Evolutionary conservation across 495 filamentous ascomycete genomes (phyloP).

Genomic region (Lasiosphaeris hirsuta): DNA sequence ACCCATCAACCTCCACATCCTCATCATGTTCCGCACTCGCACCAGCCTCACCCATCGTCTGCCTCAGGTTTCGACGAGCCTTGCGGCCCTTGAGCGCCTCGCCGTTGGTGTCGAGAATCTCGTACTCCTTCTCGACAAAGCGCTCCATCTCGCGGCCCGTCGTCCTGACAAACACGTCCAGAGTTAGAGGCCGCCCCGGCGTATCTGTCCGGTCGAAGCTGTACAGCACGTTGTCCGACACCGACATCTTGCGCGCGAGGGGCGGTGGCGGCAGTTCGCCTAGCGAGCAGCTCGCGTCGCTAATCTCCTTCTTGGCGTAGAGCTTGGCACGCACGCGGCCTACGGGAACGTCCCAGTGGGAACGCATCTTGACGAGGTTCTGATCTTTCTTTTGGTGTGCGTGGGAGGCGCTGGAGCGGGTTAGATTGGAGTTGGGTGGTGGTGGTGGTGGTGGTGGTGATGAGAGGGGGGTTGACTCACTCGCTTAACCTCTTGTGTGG

Average conservation of each 20-base stretch:
- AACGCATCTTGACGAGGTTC: slow-evolving; percentile 38
- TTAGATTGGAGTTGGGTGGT: background rate
- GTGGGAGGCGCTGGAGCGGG: slow-evolving; percentile 6
- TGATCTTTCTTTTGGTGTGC: slow-evolving; percentile 22
- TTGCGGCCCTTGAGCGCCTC: slow-evolving; percentile 42
- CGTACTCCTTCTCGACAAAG: slow-evolving; percentile 48
- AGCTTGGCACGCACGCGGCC: slow-evolving; percentile 27
- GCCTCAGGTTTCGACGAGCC: slow-evolving; percentile 37
- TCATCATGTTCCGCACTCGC: background rate
- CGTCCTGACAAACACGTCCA: slow-evolving; percentile 44
- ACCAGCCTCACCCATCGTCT: slow-evolving; percentile 16
- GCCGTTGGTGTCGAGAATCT: slow-evolving; percentile 44
- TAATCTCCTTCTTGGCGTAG: slow-evolving; percentile 30
- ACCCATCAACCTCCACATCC: slow-evolving; percentile 41
- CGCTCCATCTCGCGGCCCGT: slow-evolving; percentile 41
- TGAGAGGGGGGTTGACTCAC: slow-evolving; percentile 6
- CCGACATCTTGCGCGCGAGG: slow-evolving; percentile 20
- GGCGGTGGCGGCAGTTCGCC: slow-evolving; percentile 26
- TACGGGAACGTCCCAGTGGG: slow-evolving; percentile 14
- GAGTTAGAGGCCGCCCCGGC: slow-evolving; percentile 35
- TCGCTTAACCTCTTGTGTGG: slow-evolving; percentile 18
- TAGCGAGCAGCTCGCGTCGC: slow-evolving; percentile 20
- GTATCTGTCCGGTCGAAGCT: slow-evolving; percentile 42
- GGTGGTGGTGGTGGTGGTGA: background rate
- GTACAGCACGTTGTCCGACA: slow-evolving; percentile 40